A percentile compares a stretch with the other conserved stretches of the same genome.
These are phyloP conservation scores for Xanthoconium purpureum DNA, from an alignment of 768 basidiomycete species.

Conservation along the genomic window DNA sequence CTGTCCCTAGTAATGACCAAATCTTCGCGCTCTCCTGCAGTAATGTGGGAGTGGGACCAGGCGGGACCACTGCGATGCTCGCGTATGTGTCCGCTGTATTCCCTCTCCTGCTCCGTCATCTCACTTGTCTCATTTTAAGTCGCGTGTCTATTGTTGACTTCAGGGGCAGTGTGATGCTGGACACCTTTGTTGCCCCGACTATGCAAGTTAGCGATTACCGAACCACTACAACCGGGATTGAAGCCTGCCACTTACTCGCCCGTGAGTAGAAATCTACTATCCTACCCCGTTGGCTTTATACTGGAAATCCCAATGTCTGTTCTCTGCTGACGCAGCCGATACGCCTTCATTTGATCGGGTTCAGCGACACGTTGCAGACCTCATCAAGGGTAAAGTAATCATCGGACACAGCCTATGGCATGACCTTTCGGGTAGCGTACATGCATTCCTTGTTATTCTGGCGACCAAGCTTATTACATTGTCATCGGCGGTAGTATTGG, in stretches of 20 bases:
- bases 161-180: constrained; percentile 55
- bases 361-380: constrained; percentile 61
- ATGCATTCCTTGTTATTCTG: constrained; percentile 2
- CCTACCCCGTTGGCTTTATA: neutral
- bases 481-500: constrained; percentile 52
- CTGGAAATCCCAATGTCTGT: neutral
- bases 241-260: constrained; percentile 38
- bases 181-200: constrained; percentile 67
- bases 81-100: constrained; percentile 50
- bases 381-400: constrained; percentile 67
- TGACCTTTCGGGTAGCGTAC: constrained; percentile 64
- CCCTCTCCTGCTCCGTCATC: constrained; percentile 4
- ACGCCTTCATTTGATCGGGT: constrained; percentile 59
- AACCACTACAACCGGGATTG: constrained; percentile 59
- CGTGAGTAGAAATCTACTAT: constrained; percentile 30
- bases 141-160: constrained; percentile 56
- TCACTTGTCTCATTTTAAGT: constrained; percentile 27
- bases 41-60: constrained; percentile 77
- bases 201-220: constrained; percentile 69
- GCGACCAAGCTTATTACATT: constrained; percentile 13
- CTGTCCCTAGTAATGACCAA: constrained; percentile 39
- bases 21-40: constrained; percentile 61
- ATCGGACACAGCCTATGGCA: constrained; percentile 80
- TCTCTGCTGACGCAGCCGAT: constrained; percentile 19
- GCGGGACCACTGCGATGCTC: constrained; percentile 78